These are phyloP conservation scores for Debaryomyces singareniensis DNA, from an alignment of 1,139 yeast species.

Conservation along the genomic window DNA sequence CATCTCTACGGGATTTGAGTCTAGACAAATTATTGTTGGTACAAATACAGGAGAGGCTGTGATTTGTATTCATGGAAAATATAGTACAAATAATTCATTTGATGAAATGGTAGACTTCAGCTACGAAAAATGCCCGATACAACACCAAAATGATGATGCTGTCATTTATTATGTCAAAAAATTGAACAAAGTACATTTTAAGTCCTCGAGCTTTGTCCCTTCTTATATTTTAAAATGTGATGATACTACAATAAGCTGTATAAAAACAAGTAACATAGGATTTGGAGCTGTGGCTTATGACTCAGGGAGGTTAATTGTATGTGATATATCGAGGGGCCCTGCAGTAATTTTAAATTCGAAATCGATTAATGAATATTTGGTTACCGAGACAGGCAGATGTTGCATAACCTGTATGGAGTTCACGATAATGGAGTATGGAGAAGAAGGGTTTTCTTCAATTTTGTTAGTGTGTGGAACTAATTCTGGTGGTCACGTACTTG, in stretches of 20 bases:
- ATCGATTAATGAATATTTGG: constrained; percentile 35
- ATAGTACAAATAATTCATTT: constrained; percentile 6
- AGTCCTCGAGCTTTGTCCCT: constrained; percentile 54
- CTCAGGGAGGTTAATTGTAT: constrained; percentile 65
- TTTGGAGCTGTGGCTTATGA: constrained; percentile 80
- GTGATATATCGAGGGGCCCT: constrained; percentile 80
- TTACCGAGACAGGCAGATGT: constrained; percentile 25
- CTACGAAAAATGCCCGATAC: constrained; percentile 24
- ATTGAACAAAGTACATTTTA: constrained; percentile 25
- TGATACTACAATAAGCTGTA: constrained; percentile 47
- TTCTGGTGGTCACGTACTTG: constrained; percentile 61
- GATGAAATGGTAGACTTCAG: constrained; percentile 13
- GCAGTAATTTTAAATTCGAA: constrained; percentile 58
- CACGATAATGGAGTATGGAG: constrained; percentile 62
- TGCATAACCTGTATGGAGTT: constrained; percentile 63
- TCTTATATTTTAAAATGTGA: constrained; percentile 31
- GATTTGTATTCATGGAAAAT: constrained; percentile 63
- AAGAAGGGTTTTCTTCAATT: constrained; percentile 64
- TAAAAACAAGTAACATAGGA: constrained; percentile 70
- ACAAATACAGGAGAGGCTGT: constrained; percentile 69
- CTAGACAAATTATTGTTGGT: constrained; percentile 71
- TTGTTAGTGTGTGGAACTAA: constrained; percentile 74
- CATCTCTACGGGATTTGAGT: constrained; percentile 71
- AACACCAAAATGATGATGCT: constrained; percentile 32
- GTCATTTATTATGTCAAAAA: constrained; percentile 25